Base-by-base conservation (phyloP, 2,329 filamentous ascomycete genomes). In the Fusarium sp. region DNA sequence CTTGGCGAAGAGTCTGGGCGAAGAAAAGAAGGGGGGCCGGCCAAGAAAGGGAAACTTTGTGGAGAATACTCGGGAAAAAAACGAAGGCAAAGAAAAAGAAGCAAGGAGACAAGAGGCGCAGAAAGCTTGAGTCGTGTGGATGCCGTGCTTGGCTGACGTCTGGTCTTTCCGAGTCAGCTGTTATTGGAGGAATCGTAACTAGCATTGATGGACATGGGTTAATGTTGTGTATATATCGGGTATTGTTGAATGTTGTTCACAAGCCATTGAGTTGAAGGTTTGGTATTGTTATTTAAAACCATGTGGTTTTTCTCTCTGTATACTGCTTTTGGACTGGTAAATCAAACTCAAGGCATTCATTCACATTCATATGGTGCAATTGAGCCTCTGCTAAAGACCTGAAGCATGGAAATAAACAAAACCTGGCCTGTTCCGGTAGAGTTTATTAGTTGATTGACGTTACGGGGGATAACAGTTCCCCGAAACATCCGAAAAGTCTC, bases 71-170 rank as follows among this genome's bases (percentile, higher is more conserved):
- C 40, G 66, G 65, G 55, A 44, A 39, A 46, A 56, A 41, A 41
- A 43, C 19, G 43, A 52, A 24, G 24, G 24, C 24, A 24, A 24
- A 26, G 26, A 49, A 45, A n/a, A 37, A 37, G 35, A n/a, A 37
- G 35, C 28, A 37, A n/a, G n/a, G 35, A 37, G 30, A 49, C 28
- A 50, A 59, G 55, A 49, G 60, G 68, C 28, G 65, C 63, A 70
- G 70, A 75, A 73, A 73, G 72, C 72, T 75, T 65, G 70, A 71
- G 63, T 71, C 56, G 68, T 63, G 70, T 66, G 57, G 65, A 45
- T 53, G 53, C 61, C 56, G 52, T 63, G 53, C 71, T 73, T 72
- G 71, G 71, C 71, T 52, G 45, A 67, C 58, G 63, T 49, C 56
- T 50, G 24, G 40, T 26, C 33, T 24, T 32, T 13, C 19, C 24